Evolutionary conservation across 805 yeast genomes (phyloP), one percentile per base, ranked within the genome.

Genomic region (Pichia thaimueangensis): DNA sequence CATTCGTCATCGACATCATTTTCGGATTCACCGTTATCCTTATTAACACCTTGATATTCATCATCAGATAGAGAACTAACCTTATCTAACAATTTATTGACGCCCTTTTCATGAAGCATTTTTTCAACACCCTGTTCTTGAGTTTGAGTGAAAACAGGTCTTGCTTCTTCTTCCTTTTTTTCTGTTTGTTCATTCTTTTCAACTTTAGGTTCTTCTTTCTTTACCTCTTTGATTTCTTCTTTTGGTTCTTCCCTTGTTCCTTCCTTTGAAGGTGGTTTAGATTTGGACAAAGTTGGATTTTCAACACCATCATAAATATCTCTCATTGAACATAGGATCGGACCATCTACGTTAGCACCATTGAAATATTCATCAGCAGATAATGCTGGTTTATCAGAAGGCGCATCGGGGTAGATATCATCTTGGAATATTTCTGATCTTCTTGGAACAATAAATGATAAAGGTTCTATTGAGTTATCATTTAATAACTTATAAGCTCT

Each of bases 401-500:
- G 93, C 22, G 91, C 85, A 63, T 85, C 95, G 5, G 97, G 96
- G 59, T 82, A 93, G 39, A 93, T 86, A 54, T 89, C 97, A 34
- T 74, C 82, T 64, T 93, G 96, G 70, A 93, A 91, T 55, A 80
- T 79, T 57, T 93, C 97, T 5, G 95, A 76, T 61, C 88, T 83
- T 70, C 97, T 79, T 51, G 98, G 99, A 45, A 91, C 96, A 53
- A 79, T 76, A 60, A 91, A 93, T 4, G 96, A 85, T 41, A 93
- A 74, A 13, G 97, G 97, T 69, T 93, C 97, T 52, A 93, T 78
- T 22, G 76, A 65, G 41, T 75, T 71, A 64, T 93, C 97, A 52
- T 82, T 82, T 24, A 86, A 85, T n/a, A 95, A 80, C 68, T 93
- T 93, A 70, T 73, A 93, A 34, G 83, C 77, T 55, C 78, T 79